These are phyloP conservation scores for Globisporangium heterothallicum DNA, from an alignment of 352 stramenopile species.

Conservation along the genomic window DNA sequence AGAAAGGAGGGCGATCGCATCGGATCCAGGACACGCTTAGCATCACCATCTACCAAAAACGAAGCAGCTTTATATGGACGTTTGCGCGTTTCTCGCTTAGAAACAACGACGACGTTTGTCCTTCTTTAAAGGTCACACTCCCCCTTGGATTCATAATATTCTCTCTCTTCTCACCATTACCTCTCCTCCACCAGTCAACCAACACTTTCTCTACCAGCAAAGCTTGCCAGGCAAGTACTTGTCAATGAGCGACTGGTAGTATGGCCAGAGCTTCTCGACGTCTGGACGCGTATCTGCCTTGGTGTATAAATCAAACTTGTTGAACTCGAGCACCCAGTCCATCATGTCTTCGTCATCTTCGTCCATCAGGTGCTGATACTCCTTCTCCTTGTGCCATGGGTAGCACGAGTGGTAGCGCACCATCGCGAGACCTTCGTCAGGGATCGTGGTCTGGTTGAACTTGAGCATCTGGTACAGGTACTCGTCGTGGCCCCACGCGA, in stretches of 20 bases:
- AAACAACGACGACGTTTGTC: no score
- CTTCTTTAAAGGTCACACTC: no score
- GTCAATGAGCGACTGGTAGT: slow-evolving; percentile 89
- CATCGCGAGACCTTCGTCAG: slow-evolving; percentile 89
- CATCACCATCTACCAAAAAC: no score
- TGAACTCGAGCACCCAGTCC: slow-evolving; percentile 91
- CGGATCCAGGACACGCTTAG: no score
- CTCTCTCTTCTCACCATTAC: no score
- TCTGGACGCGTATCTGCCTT: slow-evolving; percentile 81
- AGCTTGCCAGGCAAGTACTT: slow-evolving; percentile 86
- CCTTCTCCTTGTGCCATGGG: slow-evolving; percentile 91
- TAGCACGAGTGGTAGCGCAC: slow-evolving; percentile 93
- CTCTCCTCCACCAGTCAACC: no score
- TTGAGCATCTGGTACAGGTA: slow-evolving; percentile 94
- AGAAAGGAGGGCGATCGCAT: no score
- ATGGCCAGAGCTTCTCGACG: slow-evolving; percentile 86
- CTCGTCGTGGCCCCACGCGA: slow-evolving; percentile 91
- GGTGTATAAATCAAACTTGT: slow-evolving; percentile 94
- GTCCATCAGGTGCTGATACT: slow-evolving; percentile 87
- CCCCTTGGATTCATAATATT: no score
- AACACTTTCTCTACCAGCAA: slow-evolving; percentile 52
- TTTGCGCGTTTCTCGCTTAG: no score
- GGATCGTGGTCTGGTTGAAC: slow-evolving; percentile 85
- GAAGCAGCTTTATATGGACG: no score
- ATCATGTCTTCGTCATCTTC: slow-evolving; percentile 80